A percentile compares a stretch with the other conserved stretches of the same genome.
Conservation (phyloP, 2,329 filamentous ascomycete species). For the Apiospora arundinis region DNA sequence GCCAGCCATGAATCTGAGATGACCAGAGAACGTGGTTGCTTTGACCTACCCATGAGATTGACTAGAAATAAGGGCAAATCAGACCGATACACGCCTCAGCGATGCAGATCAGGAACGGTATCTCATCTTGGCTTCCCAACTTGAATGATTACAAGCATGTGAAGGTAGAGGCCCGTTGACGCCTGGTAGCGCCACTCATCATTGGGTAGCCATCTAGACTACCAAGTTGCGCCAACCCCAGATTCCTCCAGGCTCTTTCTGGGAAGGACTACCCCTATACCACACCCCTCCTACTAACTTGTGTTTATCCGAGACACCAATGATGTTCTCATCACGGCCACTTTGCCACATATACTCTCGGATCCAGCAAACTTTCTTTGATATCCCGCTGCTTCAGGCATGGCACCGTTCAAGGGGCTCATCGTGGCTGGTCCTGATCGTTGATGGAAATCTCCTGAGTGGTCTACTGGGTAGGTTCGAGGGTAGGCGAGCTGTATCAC, state of each 20-base stretch:
- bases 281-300: background rate
- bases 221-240: background rate
- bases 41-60: background rate
- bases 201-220: background rate
- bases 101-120: background rate
- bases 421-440: background rate
- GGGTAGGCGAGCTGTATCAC: background rate
- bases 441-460: background rate
- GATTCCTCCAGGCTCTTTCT: background rate
- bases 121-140: background rate
- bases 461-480: background rate
- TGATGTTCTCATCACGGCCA: background rate
- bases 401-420: slow-evolving; percentile 1
- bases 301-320: background rate
- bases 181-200: background rate
- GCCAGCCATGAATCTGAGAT: no score
- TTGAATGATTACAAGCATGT: background rate
- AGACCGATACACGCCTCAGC: background rate
- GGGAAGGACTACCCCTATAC: background rate
- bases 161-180: background rate
- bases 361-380: background rate
- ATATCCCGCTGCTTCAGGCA: background rate
- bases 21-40: background rate
- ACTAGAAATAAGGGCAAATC: background rate
- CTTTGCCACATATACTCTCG: background rate